Evolutionary conservation across 306 rosid genomes (phyloP), one percentile per base, ranked within the genome.

Genomic region (Prunus dulcis): DNA sequence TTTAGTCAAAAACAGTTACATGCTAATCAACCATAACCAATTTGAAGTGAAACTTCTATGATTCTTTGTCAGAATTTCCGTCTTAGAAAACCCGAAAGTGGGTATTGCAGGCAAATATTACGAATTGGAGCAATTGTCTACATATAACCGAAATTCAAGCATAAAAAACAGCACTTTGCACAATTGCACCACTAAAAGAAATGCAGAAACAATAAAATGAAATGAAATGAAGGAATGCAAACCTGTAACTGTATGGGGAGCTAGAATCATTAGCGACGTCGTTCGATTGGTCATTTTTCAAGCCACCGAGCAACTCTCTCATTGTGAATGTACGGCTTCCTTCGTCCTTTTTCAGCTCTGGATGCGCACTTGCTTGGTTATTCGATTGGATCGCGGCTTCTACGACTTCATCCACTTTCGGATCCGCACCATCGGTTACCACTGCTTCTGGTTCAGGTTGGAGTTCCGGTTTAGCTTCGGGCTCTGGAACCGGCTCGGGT

Each of bases 251-350:
- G 92, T 84, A 78, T 55, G 90, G 93, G 25, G 97, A 89, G 71
- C 67, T 71, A 47, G 81, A 80, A 49, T 84, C 97, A 25, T 74
- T 46, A 34, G 83, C 76, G 46, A 32, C 51, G 9, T 79, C 88
- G 74, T 58, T 77, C 9, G 77, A 73, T 66, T 85, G 84, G 47
- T 82, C 88, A 61, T 73, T 86, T 28, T 96, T 96, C 87, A 96
- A 79, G 63, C 99, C 99, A 57, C 75, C 68, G 11, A 96, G 87
- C 83, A 96, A 78, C 83, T 96, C 98, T 69, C 99, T 86, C 99
- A 96, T 96, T 9, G 99, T 92, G 87, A 96, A 96, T 4, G 99
- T 92, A 58, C 98, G 93, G 80, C 76, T 96, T 34, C 99, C 99
- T 84, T 88, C 92, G 73, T 96, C 93, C 67, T 89, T 89, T 27